phyloP scores from a whole-genome alignment of 2,329 filamentous ascomycete genomes.

The Exophiala sp. region DNA sequence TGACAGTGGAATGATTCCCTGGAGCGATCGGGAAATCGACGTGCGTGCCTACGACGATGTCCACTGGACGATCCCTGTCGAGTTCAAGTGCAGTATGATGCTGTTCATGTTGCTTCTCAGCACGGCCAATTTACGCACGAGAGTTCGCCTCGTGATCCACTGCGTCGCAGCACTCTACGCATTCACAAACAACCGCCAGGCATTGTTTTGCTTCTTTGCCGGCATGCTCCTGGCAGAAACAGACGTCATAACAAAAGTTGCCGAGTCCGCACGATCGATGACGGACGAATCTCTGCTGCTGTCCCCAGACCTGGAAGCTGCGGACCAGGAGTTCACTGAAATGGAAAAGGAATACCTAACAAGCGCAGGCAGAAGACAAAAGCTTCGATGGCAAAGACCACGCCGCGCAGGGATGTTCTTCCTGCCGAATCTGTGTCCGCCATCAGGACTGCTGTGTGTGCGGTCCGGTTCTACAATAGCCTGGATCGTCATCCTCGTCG shows the following conservation, averaged over 20 bases:
- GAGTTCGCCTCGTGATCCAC: slow-evolving; percentile 55
- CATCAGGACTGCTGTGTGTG: background rate
- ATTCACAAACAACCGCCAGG: slow-evolving; percentile 53
- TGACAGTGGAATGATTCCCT: background rate
- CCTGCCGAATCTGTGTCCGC: too few relatives aligned
- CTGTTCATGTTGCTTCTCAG: slow-evolving; percentile 49
- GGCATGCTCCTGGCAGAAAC: slow-evolving; percentile 4
- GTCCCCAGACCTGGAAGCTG: background rate
- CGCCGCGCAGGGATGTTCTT: background rate
- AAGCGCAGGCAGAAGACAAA: background rate
- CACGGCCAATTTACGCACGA: slow-evolving; percentile 55
- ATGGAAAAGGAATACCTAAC: background rate
- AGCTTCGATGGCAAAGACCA: background rate
- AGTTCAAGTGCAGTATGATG: slow-evolving; percentile 62
- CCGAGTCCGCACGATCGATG: background rate
- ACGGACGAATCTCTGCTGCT: background rate
- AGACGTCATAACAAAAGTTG: slow-evolving; percentile 48
- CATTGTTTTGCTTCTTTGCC: slow-evolving; percentile 50
- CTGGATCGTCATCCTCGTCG: background rate
- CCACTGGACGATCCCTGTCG: slow-evolving; percentile 61
- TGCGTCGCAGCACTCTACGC: slow-evolving; percentile 52
- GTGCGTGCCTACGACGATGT: slow-evolving; percentile 52
- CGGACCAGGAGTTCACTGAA: background rate
- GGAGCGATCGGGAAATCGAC: background rate
- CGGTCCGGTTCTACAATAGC: background rate